Base-by-base conservation (phyloP, 306 rosid genomes). In the Canavalia ensiformis region DNA sequence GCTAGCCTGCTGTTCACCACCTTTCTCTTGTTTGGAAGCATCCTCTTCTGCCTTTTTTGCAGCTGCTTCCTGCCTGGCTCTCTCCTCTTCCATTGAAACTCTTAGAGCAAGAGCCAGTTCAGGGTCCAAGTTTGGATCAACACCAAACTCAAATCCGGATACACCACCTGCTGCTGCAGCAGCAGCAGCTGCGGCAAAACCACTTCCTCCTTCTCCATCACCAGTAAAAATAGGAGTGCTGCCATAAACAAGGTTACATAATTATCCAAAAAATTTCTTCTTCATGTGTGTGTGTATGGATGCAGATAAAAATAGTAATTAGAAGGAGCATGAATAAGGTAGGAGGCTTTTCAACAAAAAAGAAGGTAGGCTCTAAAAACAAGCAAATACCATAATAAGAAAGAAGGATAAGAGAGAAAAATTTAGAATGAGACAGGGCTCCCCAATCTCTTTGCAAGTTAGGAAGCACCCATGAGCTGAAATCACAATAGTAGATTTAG, bases 51-150 rank as follows among this genome's bases (percentile, higher is more conserved):
- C 98, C 93, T 89, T 96, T 81, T 92, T 96, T 13, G 99, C 99
- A 81, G 99, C 98, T 51, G 99, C 99, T 87, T 96, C 99, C 68
- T 96, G 99, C 78, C 99, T 90, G 52, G 98, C 99, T 88, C 99
- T 92, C 89, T 96, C 99, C 86, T 96, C 99, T 86, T 96, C 99
- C 99, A 96, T 96, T 57, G 99, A 96, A 84, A 96, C 99, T 85
- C 99, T 92, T 39, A 96, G 93, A 82, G 99, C 99, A 79, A 96
- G 99, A 76, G 99, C 99, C 75, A 96, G 90, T 82, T 96, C 99
- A 30, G 99, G 99, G 79, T 96, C 99, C 86, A 96, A 84, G 92
- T 96, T 96, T 10, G 99, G 99, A 90, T 96, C 99, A 68, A 96
- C 99, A 18, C 99, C 99, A 46, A 96, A 96, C 68, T 96, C 99